Percentiles rank a stretch among this genome's conserved stretches.
These are phyloP conservation scores for Diutina ranongensis DNA, from an alignment of 1,139 yeast species.

Conservation along the genomic window DNA sequence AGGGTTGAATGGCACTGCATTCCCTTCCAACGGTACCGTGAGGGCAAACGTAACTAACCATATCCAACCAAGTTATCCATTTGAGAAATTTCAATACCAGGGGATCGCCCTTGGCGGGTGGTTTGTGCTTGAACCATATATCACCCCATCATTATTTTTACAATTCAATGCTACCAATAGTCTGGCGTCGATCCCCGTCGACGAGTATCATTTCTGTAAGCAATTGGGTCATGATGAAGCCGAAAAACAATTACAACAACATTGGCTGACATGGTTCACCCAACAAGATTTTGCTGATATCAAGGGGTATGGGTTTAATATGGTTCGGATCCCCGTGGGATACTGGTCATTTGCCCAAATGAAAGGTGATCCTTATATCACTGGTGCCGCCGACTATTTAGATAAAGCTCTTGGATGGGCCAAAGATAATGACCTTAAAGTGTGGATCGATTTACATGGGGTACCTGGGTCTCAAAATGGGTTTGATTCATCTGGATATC, in stretches of 20 bases:
- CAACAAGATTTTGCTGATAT: slow-evolving; percentile 52
- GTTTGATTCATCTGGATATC: slow-evolving; percentile 54
- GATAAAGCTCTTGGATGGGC: slow-evolving; percentile 77
- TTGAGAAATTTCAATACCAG: slow-evolving; percentile 15
- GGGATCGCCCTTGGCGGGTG: slow-evolving; percentile 60
- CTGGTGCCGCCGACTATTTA: slow-evolving; percentile 67
- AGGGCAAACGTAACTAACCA: neutral
- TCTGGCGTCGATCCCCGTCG: slow-evolving; percentile 33
- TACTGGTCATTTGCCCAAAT: slow-evolving; percentile 82
- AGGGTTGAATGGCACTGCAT: neutral
- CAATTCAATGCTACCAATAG: slow-evolving; percentile 19
- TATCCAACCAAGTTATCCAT: neutral
- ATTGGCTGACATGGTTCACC: slow-evolving; percentile 44
- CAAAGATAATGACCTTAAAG: slow-evolving; percentile 47
- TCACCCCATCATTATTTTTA: slow-evolving; percentile 48
- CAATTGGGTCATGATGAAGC: slow-evolving; percentile 37
- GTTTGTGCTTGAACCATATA: slow-evolving; percentile 55
- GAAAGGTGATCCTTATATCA: slow-evolving; percentile 73
- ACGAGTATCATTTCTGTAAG: slow-evolving; percentile 44
- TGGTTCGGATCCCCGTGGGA: slow-evolving; percentile 87
- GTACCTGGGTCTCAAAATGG: slow-evolving; percentile 95
- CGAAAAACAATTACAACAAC: slow-evolving; percentile 14
- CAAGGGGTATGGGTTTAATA: slow-evolving; percentile 58
- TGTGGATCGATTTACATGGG: slow-evolving; percentile 91
- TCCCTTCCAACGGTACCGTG: slow-evolving; percentile 1